Percentiles rank a stretch among this genome's conserved stretches.
Evolutionary conservation across 2,329 filamentous ascomycete species (phyloP).

Genomic region (Talaromyces albobiverticillius): DNA sequence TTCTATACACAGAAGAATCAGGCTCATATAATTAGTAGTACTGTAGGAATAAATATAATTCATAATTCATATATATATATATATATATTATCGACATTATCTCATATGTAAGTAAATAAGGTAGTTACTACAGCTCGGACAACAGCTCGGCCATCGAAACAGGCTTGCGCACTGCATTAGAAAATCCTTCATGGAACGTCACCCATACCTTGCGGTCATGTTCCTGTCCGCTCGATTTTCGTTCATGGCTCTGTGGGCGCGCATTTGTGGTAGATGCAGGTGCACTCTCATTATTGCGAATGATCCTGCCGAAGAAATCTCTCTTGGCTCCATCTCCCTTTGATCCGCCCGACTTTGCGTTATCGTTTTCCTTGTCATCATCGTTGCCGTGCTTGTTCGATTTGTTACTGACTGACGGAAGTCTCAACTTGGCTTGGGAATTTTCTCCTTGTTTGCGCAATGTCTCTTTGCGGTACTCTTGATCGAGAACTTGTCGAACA

Average conservation of each 20-base stretch:
- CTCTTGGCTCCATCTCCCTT: constrained; percentile 51
- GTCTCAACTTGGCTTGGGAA: constrained; percentile 53
- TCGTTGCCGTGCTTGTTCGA: constrained; percentile 31
- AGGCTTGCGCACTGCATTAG: constrained; percentile 87
- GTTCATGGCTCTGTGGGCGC: constrained; percentile 26
- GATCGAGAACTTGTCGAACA: constrained; percentile 87
- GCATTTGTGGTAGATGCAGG: constrained; percentile 37
- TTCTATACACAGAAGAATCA: no score
- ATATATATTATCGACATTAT: neutral
- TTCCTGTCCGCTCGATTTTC: constrained; percentile 31
- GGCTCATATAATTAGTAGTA: no score
- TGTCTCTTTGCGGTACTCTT: constrained; percentile 77
- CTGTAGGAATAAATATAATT: neutral
- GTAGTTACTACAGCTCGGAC: constrained; percentile 28
- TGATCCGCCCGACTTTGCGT: constrained; percentile 6
- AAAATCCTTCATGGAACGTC: constrained; percentile 84
- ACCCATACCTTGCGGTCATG: constrained; percentile 71
- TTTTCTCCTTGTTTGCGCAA: constrained; percentile 63
- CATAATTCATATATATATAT: neutral
- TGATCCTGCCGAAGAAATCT: constrained; percentile 81
- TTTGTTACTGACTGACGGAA: constrained; percentile 21
- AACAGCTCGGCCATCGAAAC: constrained; percentile 78
- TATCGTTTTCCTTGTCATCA: constrained; percentile 15
- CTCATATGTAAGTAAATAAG: neutral
- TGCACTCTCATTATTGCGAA: constrained; percentile 47